phyloP scores from a whole-genome alignment of 2,329 filamentous ascomycete genomes.

The Aureobasidium pullulans region DNA sequence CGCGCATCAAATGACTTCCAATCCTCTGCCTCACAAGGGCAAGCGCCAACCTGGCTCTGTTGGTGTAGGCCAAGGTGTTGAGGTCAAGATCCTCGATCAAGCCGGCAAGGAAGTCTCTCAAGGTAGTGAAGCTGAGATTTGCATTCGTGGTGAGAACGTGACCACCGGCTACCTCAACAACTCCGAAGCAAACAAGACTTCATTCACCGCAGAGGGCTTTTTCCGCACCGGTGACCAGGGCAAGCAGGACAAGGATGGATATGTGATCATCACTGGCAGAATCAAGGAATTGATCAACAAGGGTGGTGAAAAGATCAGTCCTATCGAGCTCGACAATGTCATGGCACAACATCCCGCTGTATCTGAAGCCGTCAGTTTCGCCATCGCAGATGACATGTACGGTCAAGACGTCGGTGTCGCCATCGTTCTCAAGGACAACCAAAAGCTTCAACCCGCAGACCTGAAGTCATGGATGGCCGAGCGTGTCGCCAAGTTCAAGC shows the following conservation, averaged over 20 bases:
- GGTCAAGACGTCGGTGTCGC: slow-evolving; percentile 76
- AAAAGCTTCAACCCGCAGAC: slow-evolving; percentile 48
- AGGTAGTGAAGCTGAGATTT: slow-evolving; percentile 72
- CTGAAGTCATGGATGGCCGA: slow-evolving; percentile 62
- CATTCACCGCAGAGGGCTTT: slow-evolving; percentile 68
- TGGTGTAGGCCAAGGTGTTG: slow-evolving; percentile 74
- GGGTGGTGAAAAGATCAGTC: slow-evolving; percentile 82
- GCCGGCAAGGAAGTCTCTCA: slow-evolving; percentile 60
- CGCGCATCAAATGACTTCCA: slow-evolving; percentile 75
- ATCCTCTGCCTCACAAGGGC: slow-evolving; percentile 52
- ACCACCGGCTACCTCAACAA: slow-evolving; percentile 85
- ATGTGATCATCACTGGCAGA: slow-evolving; percentile 78
- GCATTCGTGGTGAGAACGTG: slow-evolving; percentile 73
- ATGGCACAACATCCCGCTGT: slow-evolving; percentile 66
- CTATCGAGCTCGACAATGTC: slow-evolving; percentile 80
- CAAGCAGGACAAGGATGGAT: slow-evolving; percentile 70
- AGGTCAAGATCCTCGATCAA: slow-evolving; percentile 68
- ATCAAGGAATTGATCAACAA: slow-evolving; percentile 94
- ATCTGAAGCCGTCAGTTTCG: slow-evolving; percentile 74
- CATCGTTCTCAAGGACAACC: slow-evolving; percentile 62
- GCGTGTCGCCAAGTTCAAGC: slow-evolving; percentile 74
- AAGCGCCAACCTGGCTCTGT: slow-evolving; percentile 76
- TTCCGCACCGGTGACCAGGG: slow-evolving; percentile 87
- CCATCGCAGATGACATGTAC: slow-evolving; percentile 73
- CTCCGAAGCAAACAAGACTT: slow-evolving; percentile 62